A percentile compares a stretch with the other conserved stretches of the same genome.
phyloP scores from a whole-genome alignment of 306 rosid species.

The Gynostemma pentaphyllum region DNA sequence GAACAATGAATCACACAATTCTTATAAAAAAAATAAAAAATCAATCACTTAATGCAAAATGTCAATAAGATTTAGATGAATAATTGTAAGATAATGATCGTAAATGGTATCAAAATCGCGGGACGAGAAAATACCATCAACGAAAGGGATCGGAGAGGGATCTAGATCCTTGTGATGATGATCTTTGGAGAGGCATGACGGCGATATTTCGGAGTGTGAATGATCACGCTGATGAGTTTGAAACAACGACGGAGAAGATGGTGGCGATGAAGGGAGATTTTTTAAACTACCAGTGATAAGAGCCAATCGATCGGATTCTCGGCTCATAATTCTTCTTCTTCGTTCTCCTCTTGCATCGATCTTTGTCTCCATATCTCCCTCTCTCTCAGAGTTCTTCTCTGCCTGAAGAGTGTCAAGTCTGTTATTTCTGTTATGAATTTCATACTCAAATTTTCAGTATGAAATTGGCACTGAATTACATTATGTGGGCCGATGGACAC shows the following conservation, averaged over 20 bases:
- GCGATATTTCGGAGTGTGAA: conserved; percentile 7
- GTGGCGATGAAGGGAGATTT: conserved; percentile 27
- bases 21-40: not conserved
- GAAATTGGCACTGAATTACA: too few relatives aligned
- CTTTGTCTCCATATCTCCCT: conserved; percentile 30
- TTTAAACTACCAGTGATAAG: conserved; percentile 41
- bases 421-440: conserved; percentile 20
- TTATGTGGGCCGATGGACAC: not conserved
- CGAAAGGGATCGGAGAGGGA: not conserved
- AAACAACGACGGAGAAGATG: conserved; percentile 5
- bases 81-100: not conserved
- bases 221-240: conserved; percentile 3
- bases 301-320: conserved; percentile 62
- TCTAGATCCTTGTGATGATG: not conserved
- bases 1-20: too few relatives aligned
- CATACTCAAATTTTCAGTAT: not conserved
- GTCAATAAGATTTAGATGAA: not conserved
- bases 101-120: not conserved
- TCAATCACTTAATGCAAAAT: not conserved
- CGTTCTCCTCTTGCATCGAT: conserved; percentile 26
- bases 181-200: not conserved
- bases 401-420: not conserved
- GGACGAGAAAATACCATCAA: not conserved
- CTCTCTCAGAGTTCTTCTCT: not conserved
- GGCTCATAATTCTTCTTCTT: conserved; percentile 42